These are phyloP conservation scores for Trichomonas gallinae DNA, from an alignment of 208 protist species.

Conservation along the genomic window DNA sequence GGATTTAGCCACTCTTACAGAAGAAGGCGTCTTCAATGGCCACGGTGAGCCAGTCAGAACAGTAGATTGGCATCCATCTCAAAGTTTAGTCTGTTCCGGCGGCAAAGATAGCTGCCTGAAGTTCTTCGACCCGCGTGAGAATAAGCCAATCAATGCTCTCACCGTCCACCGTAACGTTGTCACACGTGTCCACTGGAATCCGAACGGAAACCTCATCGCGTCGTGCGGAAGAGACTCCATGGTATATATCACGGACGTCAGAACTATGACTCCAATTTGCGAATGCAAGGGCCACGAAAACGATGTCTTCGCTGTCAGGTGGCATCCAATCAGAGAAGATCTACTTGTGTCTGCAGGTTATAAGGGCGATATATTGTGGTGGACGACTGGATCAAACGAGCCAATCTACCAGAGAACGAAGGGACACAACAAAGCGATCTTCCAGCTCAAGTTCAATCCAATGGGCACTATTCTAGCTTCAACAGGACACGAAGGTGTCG, in stretches of 20 bases:
- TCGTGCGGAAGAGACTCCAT: not conserved
- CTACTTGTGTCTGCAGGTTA: not conserved
- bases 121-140: not conserved
- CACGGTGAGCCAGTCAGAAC: not conserved
- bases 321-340: not conserved
- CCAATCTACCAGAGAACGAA: not conserved
- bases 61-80: not conserved
- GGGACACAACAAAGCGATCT: not conserved
- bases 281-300: not conserved
- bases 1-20: not conserved
- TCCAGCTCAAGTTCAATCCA: not conserved
- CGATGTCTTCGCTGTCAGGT: not conserved
- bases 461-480: not conserved
- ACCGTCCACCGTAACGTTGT: not conserved
- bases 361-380: not conserved
- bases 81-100: not conserved
- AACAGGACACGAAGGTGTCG: not conserved
- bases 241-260: not conserved
- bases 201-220: not conserved
- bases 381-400: not conserved
- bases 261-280: not conserved
- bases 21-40: not conserved
- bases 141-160: not conserved
- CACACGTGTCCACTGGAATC: not conserved
- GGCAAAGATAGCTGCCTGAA: not conserved